Conservation (phyloP, 805 yeast species). For the Metschnikowia cubensis region DNA sequence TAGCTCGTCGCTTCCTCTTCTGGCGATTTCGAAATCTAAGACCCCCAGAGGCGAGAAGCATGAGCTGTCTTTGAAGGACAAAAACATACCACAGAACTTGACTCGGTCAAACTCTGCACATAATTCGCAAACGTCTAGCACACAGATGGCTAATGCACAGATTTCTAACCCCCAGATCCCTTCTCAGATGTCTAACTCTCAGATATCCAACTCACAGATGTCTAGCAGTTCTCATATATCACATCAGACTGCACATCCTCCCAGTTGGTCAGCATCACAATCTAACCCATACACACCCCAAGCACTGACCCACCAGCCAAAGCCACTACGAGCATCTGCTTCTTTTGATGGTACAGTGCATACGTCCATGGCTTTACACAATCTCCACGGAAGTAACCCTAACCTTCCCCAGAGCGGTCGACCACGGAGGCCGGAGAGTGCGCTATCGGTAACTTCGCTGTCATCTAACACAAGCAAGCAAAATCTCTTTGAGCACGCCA, state of each 20-base stretch:
- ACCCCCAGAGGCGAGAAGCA: neutral
- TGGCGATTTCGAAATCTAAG: constrained; percentile 24
- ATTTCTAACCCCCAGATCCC: too few relatives aligned
- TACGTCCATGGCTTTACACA: neutral
- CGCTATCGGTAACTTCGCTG: constrained; percentile 36
- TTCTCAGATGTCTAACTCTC: too few relatives aligned
- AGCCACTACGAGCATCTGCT: constrained; percentile 5
- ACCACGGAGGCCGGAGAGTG: constrained; percentile 39
- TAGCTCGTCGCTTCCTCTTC: constrained; percentile 33
- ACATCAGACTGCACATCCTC: neutral
- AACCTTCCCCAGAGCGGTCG: constrained; percentile 15
- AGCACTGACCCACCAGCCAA: constrained; percentile 2
- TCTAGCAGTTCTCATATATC: neutral
- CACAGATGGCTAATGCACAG: too few relatives aligned
- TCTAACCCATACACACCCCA: neutral
- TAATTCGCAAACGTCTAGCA: neutral
- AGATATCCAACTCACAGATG: neutral
- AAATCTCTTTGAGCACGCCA: constrained; percentile 13
- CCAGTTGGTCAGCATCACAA: constrained; percentile 1
- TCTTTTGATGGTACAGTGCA: constrained; percentile 2
- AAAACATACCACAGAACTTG: too few relatives aligned
- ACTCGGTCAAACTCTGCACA: neutral
- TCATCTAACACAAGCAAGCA: constrained; percentile 26
- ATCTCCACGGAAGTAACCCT: constrained; percentile 12
- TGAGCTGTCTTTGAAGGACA: neutral